A percentile compares a stretch with the other conserved stretches of the same genome.
Evolutionary conservation across 768 basidiomycete genomes (phyloP).

Genomic region (Leccinum pellstonianum): DNA sequence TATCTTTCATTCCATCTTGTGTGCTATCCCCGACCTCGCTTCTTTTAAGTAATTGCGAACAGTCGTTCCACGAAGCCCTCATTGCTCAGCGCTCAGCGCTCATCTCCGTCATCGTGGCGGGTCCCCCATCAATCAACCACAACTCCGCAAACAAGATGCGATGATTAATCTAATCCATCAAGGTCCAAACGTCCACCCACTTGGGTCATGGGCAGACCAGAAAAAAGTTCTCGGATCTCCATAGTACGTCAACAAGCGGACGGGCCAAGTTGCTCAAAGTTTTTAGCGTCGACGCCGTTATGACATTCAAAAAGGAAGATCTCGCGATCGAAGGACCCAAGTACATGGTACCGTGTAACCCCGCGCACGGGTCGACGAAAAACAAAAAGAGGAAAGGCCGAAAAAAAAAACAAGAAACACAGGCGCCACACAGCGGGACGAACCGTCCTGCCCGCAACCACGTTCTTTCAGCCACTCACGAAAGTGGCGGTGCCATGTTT

Average conservation of each 20-base stretch:
- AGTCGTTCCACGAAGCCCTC: constrained; percentile 2
- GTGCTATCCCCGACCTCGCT: constrained; percentile 7
- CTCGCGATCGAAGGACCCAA: constrained; percentile 4
- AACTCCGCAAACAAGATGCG: neutral
- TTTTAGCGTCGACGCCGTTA: constrained; percentile 12
- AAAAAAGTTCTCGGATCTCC: neutral
- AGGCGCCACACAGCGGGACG: constrained; percentile 18
- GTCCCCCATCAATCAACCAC: neutral
- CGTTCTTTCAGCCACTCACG: constrained; percentile 20
- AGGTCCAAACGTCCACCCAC: neutral
- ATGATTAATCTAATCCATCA: neutral
- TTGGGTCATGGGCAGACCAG: neutral
- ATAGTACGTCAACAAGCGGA: constrained; percentile 6
- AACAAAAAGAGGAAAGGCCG: neutral
- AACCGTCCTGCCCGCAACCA: constrained; percentile 20
- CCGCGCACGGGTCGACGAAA: neutral
- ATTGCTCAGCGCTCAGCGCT: constrained; percentile 4
- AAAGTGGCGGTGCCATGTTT: constrained; percentile 15
- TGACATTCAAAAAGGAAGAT: constrained; percentile 4
- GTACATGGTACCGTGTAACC: neutral
- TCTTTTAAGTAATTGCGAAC: constrained; percentile 17
- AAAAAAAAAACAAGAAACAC: constrained; percentile 4
- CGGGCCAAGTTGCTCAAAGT: constrained; percentile 4
- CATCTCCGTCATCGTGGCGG: constrained; percentile 23
- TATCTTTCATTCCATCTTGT: constrained; percentile 10